Evolutionary conservation across 176 grass and related monocot genomes (phyloP).

Genomic region (Cenchrus americanus): DNA sequence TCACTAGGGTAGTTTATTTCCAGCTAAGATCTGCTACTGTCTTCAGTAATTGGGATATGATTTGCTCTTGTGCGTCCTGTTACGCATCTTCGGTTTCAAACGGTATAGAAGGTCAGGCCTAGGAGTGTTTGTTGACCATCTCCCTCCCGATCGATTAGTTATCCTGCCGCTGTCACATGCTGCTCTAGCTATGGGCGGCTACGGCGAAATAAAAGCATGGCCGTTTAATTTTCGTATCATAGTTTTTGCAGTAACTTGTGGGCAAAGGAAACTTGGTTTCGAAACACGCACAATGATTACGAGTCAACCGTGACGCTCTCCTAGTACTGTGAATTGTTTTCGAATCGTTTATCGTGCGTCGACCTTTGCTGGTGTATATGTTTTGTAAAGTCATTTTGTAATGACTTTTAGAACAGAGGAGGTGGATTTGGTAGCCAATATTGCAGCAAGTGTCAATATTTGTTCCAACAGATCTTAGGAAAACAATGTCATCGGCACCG

Average conservation of each 20-base stretch:
- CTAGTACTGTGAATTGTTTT: neutral
- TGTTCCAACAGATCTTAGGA: constrained; percentile 46
- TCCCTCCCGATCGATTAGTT: constrained; percentile 33
- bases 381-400: constrained; percentile 21
- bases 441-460: constrained; percentile 37
- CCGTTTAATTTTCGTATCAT: neutral
- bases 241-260: constrained; percentile 46
- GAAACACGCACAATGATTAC: constrained; percentile 37
- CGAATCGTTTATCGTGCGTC: neutral
- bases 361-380: neutral
- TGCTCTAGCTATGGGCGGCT: no score
- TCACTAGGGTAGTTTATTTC: neutral
- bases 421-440: constrained; percentile 53
- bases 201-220: constrained; percentile 5
- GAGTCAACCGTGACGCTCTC: constrained; percentile 43
- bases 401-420: constrained; percentile 8
- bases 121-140: constrained; percentile 37
- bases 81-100: constrained; percentile 28
- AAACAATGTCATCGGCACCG: constrained; percentile 21
- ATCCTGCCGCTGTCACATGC: constrained; percentile 43
- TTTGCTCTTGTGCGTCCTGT: neutral
- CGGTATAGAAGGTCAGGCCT: neutral
- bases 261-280: constrained; percentile 27
- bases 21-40: neutral
- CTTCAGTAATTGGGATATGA: neutral